A percentile compares a stretch with the other conserved stretches of the same genome.
These are phyloP conservation scores for Boletellus emodensis DNA, from an alignment of 768 basidiomycete species.

Conservation along the genomic window DNA sequence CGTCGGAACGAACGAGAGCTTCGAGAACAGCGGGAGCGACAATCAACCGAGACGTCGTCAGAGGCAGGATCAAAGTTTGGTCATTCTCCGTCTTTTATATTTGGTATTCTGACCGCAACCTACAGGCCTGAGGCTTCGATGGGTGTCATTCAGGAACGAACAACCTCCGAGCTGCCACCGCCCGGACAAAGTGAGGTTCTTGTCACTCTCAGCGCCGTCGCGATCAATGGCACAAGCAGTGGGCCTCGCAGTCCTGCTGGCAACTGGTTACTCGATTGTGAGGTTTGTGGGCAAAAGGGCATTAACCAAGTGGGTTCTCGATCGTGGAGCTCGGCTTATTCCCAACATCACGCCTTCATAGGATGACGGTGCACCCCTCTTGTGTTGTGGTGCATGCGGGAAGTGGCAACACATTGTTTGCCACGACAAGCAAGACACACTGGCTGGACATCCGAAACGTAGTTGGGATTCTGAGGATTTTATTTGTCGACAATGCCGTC, in stretches of 20 bases:
- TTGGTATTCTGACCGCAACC: constrained; percentile 12
- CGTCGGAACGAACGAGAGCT: constrained; percentile 36
- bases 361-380: constrained; percentile 78
- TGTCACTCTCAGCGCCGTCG: neutral
- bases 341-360: constrained; percentile 28
- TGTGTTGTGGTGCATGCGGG: constrained; percentile 77
- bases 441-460: constrained; percentile 59
- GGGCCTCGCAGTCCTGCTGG: constrained; percentile 56
- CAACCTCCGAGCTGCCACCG: neutral
- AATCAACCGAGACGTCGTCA: constrained; percentile 6
- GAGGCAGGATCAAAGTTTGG: constrained; percentile 15
- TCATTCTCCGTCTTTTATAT: neutral
- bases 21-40: constrained; percentile 26
- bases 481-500: constrained; percentile 58
- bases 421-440: constrained; percentile 68
- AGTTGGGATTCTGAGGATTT: constrained; percentile 90
- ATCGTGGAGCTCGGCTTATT: neutral
- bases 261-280: constrained; percentile 86
- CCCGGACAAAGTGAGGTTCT: constrained; percentile 7
- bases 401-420: constrained; percentile 91
- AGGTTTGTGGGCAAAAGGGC: constrained; percentile 72
- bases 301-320: constrained; percentile 59
- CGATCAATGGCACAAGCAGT: constrained; percentile 31
- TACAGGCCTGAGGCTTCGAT: constrained; percentile 10
- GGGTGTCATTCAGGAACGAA: constrained; percentile 2